Evolutionary conservation across 352 stramenopile species (phyloP).

Genomic region (Phytophthora tubulina): DNA sequence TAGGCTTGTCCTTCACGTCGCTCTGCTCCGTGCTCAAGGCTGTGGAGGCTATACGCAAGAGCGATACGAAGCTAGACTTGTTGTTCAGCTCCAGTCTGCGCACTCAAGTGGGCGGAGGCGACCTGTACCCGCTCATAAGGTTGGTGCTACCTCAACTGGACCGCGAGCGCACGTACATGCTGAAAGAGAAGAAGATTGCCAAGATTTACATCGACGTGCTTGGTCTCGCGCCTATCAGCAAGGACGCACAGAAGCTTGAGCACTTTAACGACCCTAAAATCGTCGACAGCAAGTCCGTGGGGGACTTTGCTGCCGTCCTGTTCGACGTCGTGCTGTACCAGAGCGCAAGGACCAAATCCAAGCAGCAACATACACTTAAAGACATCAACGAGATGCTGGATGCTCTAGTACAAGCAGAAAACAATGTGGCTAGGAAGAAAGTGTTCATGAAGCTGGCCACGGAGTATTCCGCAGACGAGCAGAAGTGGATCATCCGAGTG

Average conservation of each 20-base stretch:
- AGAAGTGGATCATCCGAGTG: conserved; percentile 88
- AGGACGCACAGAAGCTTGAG: conserved; percentile 82
- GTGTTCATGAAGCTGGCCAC: conserved; percentile 82
- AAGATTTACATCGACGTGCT: conserved; percentile 81
- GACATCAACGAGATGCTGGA: conserved; percentile 76
- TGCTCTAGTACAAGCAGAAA: conserved; percentile 57
- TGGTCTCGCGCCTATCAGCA: conserved; percentile 67
- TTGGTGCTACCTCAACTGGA: conserved; percentile 84
- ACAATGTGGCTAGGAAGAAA: conserved; percentile 51
- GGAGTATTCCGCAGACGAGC: conserved; percentile 76
- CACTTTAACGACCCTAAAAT: conserved; percentile 87
- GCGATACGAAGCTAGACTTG: conserved; percentile 77
- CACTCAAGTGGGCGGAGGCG: conserved; percentile 54
- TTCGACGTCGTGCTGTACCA: conserved; percentile 80
- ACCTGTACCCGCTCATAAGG: conserved; percentile 81
- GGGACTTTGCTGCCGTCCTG: conserved; percentile 84
- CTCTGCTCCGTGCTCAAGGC: conserved; percentile 80
- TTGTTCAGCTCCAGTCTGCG: conserved; percentile 80
- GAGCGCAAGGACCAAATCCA: conserved; percentile 49
- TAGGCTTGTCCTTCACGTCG: conserved; percentile 69
- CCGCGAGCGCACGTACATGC: conserved; percentile 87
- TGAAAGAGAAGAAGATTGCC: conserved; percentile 90
- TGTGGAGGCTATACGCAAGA: conserved; percentile 77
- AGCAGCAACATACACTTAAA: conserved; percentile 63
- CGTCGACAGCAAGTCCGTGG: conserved; percentile 81